phyloP scores from a whole-genome alignment of 2,329 filamentous ascomycete species.

The Alternaria arbusti region DNA sequence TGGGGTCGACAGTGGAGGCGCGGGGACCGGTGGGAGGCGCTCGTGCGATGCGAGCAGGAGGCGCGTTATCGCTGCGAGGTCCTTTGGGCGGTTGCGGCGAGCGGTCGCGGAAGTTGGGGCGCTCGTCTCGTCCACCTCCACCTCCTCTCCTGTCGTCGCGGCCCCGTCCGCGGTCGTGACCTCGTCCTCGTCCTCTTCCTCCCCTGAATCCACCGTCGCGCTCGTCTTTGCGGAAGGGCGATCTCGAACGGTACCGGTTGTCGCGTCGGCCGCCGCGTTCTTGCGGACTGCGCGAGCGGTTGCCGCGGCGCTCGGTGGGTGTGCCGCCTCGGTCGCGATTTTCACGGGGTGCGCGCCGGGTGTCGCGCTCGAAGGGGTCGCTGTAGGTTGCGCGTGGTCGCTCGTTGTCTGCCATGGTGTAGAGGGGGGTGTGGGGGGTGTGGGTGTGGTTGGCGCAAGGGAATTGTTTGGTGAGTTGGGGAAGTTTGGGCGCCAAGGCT shows the following conservation, averaged over 20 bases:
- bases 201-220: conserved; percentile 24
- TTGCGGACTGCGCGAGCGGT: conserved; percentile 44
- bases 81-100: conserved; percentile 36
- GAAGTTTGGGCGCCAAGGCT: conserved; percentile 14
- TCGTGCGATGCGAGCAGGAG: conserved; percentile 4
- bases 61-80: conserved; percentile 24
- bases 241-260: conserved; percentile 38
- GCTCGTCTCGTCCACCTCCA: conserved; percentile 14
- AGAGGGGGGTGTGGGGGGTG: conserved; percentile 4
- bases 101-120: conserved; percentile 11
- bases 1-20: neutral
- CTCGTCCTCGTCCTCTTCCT: conserved; percentile 13
- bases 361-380: conserved; percentile 23
- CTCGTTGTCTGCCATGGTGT: conserved; percentile 33
- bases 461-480: neutral
- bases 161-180: conserved; percentile 15
- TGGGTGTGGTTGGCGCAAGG: conserved; percentile 4
- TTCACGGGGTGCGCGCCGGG: conserved; percentile 27
- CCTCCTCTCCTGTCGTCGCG: conserved; percentile 19
- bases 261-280: conserved; percentile 36
- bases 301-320: conserved; percentile 32
- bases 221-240: conserved; percentile 31
- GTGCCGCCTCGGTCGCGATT: conserved; percentile 29
- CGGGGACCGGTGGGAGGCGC: conserved; percentile 20
- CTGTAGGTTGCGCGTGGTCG: conserved; percentile 29